Base-by-base conservation (phyloP, 2,329 filamentous ascomycete species). In the Nannizziopsis arthrosporioides region DNA sequence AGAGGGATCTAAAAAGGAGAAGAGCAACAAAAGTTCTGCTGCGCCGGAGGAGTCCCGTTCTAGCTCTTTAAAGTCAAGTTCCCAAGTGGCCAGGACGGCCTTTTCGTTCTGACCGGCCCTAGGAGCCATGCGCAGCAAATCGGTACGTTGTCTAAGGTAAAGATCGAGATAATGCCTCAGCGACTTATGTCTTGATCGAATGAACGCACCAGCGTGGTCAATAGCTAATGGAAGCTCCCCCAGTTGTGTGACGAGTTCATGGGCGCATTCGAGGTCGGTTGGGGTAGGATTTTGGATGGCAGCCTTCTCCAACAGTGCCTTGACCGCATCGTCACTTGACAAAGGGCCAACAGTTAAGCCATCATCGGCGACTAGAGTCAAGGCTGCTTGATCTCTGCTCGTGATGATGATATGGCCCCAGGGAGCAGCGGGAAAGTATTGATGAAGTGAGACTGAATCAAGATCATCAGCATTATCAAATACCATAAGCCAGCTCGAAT, bases 381-480 rank as follows among this genome's bases (percentile, higher is more conserved):
- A 30, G 6, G 31, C 47, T 7, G 14, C 36, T 17, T 48, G 47
- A n/a, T 51, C 41, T 11, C 49, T 40, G 27, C 47, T 51, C 7
- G 49, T 51, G 18, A 51, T 45, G n/a, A 51, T 39, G 7, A 51
- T 49, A 17, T 51, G 47, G 22, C 49, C 47, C 34, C 31, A 46
- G 35, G 30, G 3, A 9, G 12, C 34, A 11, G 27, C 12, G 10
- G 49, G 47, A 10, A 51, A 51, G 19, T 45, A 51, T 12, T 50
- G 30, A 7, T 15, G 27, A 27, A 51, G 14, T 5, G 15, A 9
- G 4, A 40, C 32, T 4, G 47, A 44, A 12, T 11, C 4, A 14
- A 51, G 18, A 44, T 56, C 51, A 44, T 57, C 54, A 19, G 54
- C 49, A 40, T 57, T 57, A 37, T 58, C 55, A 35, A 57, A 46